phyloP scores from a whole-genome alignment of 495 filamentous ascomycete genomes.

The Tetracladium setigerum region DNA sequence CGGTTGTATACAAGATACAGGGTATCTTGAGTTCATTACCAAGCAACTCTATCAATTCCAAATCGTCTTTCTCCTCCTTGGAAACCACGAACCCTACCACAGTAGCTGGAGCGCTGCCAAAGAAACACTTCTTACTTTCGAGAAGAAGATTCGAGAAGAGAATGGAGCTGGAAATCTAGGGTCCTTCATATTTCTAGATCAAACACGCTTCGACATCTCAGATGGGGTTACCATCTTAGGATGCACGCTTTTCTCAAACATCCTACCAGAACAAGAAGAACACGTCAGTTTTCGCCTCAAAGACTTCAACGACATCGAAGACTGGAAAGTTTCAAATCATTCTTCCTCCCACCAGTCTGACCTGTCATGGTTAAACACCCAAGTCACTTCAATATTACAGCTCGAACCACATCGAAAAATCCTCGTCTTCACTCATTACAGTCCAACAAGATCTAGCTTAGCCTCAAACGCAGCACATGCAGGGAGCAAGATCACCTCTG shows the following conservation, averaged over 20 bases:
- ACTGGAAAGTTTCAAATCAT: conserved; percentile 41
- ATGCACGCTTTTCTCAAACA: conserved; percentile 38
- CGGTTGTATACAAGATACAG: conserved; percentile 35
- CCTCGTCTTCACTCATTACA: conserved; percentile 46
- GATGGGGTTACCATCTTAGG: conserved; percentile 35
- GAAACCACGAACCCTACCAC: conserved; percentile 51
- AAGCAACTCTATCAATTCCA: conserved; percentile 36
- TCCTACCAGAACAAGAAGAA: conserved; percentile 22
- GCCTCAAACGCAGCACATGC: conserved; percentile 35
- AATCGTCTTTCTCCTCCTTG: conserved; percentile 43
- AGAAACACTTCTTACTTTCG: conserved; percentile 18
- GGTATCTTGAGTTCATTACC: conserved; percentile 34
- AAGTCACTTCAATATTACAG: conserved; percentile 30
- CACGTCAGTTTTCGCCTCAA: conserved; percentile 30
- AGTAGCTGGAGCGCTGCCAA: conserved; percentile 29
- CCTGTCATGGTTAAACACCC: conserved; percentile 41
- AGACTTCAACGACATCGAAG: conserved; percentile 40
- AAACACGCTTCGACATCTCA: conserved; percentile 30
- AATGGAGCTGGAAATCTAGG: conserved; percentile 19
- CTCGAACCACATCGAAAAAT: conserved; percentile 28
- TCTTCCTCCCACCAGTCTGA: conserved; percentile 32
- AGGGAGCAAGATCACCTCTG: conserved; percentile 29
- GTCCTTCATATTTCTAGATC: conserved; percentile 40
- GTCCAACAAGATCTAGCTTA: conserved; percentile 31
- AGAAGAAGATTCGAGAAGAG: conserved; percentile 13